Conservation (phyloP, 2,329 filamentous ascomycete species). For the Cladosporium sp. region DNA sequence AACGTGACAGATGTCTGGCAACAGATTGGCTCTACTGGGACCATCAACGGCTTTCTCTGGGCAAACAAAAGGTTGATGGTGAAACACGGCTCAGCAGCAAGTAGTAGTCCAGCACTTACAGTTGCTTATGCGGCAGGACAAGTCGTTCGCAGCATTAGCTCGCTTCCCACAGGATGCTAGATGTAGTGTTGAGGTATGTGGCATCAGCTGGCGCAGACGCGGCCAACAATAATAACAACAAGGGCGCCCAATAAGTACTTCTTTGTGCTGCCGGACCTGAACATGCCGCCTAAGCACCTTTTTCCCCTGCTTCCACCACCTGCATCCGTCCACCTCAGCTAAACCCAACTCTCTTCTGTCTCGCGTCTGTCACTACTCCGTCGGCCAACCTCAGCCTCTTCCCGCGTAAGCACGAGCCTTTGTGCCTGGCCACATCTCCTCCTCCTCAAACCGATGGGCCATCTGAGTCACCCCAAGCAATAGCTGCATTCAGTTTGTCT, state of each 20-base stretch:
- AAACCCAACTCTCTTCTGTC: no score
- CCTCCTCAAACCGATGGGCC: neutral
- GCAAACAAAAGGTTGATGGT: neutral
- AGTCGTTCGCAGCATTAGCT: neutral
- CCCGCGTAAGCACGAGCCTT: neutral
- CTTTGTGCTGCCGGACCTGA: conserved; percentile 7
- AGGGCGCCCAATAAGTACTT: conserved; percentile 5
- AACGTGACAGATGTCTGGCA: conserved; percentile 1
- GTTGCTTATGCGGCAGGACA: neutral
- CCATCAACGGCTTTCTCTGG: neutral
- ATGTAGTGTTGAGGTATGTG: no score
- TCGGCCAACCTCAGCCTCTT: neutral
- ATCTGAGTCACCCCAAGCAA: conserved; percentile 5
- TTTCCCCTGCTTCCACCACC: neutral
- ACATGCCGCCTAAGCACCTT: neutral
- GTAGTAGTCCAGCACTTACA: neutral
- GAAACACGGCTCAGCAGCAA: neutral
- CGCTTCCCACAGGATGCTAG: neutral
- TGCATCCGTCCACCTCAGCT: no score
- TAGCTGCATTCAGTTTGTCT: neutral
- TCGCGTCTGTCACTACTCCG: neutral
- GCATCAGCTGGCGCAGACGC: neutral
- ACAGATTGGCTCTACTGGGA: neutral
- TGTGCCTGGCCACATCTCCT: no score
- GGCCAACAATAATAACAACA: conserved; percentile 7